Conservation (phyloP, 192 early-diverging fungal genomes). For the Coemansia sp. region DNA sequence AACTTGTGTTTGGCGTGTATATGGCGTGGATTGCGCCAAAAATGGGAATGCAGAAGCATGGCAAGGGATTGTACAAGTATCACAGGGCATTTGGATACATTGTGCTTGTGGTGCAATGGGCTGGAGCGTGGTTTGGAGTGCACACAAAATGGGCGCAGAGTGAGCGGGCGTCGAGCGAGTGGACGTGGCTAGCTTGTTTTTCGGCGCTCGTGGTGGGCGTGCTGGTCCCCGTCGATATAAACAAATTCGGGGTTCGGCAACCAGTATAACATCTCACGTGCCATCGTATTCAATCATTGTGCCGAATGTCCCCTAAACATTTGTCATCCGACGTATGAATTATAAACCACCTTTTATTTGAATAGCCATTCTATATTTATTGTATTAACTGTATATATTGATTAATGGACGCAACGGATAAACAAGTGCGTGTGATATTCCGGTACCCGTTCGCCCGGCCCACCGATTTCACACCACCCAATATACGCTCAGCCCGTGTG, state of each 20-base stretch:
- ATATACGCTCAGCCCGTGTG: not conserved
- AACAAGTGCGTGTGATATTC: constrained; percentile 40
- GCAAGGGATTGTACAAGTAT: constrained; percentile 15
- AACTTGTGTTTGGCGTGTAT: constrained; percentile 14
- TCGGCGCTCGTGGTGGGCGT: constrained; percentile 17
- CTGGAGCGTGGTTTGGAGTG: constrained; percentile 29
- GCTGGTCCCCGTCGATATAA: constrained; percentile 11
- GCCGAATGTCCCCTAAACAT: not conserved
- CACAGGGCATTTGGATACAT: constrained; percentile 15
- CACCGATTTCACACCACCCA: constrained; percentile 10
- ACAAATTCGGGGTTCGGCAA: constrained; percentile 17
- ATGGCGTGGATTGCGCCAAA: not conserved
- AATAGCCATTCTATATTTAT: not conserved
- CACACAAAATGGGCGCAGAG: constrained; percentile 17
- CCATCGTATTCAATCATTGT: not conserved
- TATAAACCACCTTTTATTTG: not conserved
- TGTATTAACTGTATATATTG: not conserved
- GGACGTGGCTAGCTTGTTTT: constrained; percentile 22
- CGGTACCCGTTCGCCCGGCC: constrained; percentile 42
- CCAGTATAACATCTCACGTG: not conserved
- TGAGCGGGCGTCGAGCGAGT: constrained; percentile 2
- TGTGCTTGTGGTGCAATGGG: constrained; percentile 21
- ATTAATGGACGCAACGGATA: constrained; percentile 3
- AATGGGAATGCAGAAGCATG: not conserved
- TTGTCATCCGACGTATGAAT: constrained; percentile 20